Base-by-base conservation (phyloP, 345 rosid genomes). In the Microthlaspi erraticum region DNA sequence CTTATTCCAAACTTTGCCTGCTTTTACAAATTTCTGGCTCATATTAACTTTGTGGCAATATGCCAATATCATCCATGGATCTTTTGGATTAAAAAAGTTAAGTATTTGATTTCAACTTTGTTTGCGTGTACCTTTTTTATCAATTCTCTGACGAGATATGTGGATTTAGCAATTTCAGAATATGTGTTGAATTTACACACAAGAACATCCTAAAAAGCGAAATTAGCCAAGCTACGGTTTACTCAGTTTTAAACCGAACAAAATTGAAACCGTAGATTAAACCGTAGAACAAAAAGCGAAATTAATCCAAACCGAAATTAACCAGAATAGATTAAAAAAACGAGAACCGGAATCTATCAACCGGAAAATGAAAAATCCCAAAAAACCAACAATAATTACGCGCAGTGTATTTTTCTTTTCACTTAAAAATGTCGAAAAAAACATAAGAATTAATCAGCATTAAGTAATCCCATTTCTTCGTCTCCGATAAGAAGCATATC, bases 91-190 rank as follows among this genome's bases (percentile, higher is more conserved):
- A 39, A 6, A 8, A 10, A 8, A 46, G 18, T 2, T 2, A 26
- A 26, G 56, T 13, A 36, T 19, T 34, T 36, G 14, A 49, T 37
- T 44, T 71, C 39, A 63, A 64, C 70, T 63, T 36, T 43, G 39
- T 54, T 71, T 19, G 67, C 66, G 68, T 60, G 53, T 70, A 70
- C 74, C 60, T 29, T 48, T 48, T 59, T 26, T 4, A 59, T 59
- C 41, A 70, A 11, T 26, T 48, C 49, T 58, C 31, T 10, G 1
- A 1, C 43, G 32, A 12, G 33, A 11, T 42, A 39, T 37, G 8
- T 26, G 2, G 14, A 65, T 61, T 16, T 16, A 45, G 50, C 10
- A 45, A 45, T 7, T 42, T 13, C 17, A 42, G 46, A 42, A 44
- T 50, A 7, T 53, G 20, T 29, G 57, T 13, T 31, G 3, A 8